These are phyloP conservation scores for Colletotrichum liaoningense DNA, from an alignment of 2,329 filamentous ascomycete genomes.

Conservation along the genomic window DNA sequence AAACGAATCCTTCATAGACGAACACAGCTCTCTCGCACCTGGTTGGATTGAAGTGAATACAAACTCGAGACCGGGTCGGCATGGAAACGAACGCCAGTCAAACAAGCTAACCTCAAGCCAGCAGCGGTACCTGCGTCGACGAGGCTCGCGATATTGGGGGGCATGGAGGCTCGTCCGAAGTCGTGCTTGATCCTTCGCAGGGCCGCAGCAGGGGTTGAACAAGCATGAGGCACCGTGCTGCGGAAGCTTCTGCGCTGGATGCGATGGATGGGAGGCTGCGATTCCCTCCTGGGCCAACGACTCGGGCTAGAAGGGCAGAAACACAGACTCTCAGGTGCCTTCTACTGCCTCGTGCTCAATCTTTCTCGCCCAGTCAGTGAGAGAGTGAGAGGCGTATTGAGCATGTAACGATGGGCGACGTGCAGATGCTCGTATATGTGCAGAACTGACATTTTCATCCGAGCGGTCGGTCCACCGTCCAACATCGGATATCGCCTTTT, in stretches of 20 bases:
- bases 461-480: neutral
- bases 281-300: constrained; percentile 10
- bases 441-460: constrained; percentile 22
- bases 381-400: neutral
- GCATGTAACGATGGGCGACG: neutral
- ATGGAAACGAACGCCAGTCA: neutral
- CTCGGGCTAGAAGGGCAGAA: neutral
- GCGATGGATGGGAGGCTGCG: too few relatives aligned
- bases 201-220: neutral
- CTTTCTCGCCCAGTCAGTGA: neutral
- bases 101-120: neutral
- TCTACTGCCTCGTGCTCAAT: neutral
- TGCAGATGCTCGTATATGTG: constrained; percentile 17
- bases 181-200: neutral
- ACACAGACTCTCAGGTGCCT: constrained; percentile 1
- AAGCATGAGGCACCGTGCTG: neutral
- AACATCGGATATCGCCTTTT: constrained; percentile 14
- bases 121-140: neutral
- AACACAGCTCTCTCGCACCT: neutral
- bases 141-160: too few relatives aligned
- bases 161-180: constrained; percentile 5
- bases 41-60: neutral
- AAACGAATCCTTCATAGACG: constrained; percentile 1
- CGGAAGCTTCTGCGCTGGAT: neutral
- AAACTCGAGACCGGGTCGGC: constrained; percentile 4